Evolutionary conservation across 2,329 filamentous ascomycete species (phyloP).

Genomic region (Penicillium frequentans): DNA sequence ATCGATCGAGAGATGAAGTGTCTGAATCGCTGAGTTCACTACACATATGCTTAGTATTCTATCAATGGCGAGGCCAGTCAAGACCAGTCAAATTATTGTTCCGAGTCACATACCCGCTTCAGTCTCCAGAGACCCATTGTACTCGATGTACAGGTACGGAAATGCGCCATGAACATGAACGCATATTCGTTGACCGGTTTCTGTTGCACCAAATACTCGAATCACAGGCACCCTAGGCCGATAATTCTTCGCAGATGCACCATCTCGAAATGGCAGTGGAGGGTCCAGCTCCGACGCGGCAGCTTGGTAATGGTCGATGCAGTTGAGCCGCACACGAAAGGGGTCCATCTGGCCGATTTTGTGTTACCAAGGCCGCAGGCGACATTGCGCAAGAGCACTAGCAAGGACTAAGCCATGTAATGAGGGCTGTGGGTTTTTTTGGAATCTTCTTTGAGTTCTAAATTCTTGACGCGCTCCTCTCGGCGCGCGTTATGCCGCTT

Average conservation of each 20-base stretch:
- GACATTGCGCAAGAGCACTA: conserved; percentile 20
- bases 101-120: conserved; percentile 61
- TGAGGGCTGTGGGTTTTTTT: conserved; percentile 1
- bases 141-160: conserved; percentile 92
- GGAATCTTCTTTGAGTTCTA: not conserved
- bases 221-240: conserved; percentile 80
- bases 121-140: conserved; percentile 66
- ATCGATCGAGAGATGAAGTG: conserved; percentile 83
- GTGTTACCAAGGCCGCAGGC: conserved; percentile 23
- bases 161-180: conserved; percentile 94
- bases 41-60: conserved; percentile 14
- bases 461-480: conserved; percentile 4
- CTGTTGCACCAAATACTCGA: conserved; percentile 86
- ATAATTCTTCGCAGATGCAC: conserved; percentile 58
- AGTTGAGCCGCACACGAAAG: conserved; percentile 91
- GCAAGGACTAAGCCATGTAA: not conserved
- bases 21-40: conserved; percentile 76
- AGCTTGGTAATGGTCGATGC: conserved; percentile 91
- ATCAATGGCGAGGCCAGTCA: not conserved
- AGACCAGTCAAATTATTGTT: too few species aligned
- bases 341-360: conserved; percentile 57
- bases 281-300: conserved; percentile 79
- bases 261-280: conserved; percentile 66
- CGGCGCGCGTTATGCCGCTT: conserved; percentile 2
- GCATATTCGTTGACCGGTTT: conserved; percentile 94